These are phyloP conservation scores for Fusarium sp. DNA, from an alignment of 2,329 filamentous ascomycete genomes.

Conservation along the genomic window DNA sequence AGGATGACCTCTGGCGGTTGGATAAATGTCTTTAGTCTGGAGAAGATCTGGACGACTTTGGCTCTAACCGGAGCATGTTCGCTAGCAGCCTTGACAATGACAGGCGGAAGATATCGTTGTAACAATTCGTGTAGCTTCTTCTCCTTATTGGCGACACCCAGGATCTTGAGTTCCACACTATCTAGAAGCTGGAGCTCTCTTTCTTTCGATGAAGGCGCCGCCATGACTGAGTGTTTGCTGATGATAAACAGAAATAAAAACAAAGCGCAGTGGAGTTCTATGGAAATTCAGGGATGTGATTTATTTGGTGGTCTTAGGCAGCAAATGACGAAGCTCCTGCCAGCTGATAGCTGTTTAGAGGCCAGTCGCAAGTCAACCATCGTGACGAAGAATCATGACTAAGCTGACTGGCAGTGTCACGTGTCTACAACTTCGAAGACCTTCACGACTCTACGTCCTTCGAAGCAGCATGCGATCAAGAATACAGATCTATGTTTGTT, in stretches of 20 bases:
- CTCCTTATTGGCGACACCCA: constrained; percentile 83
- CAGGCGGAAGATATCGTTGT: constrained; percentile 80
- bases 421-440: neutral
- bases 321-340: constrained; percentile 35
- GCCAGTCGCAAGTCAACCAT: constrained; percentile 38
- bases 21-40: constrained; percentile 66
- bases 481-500: neutral
- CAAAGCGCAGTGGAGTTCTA: neutral
- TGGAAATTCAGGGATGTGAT: neutral
- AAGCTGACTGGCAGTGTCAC: constrained; percentile 31
- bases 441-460: neutral
- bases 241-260: neutral
- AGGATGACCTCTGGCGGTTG: constrained; percentile 73
- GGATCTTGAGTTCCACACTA: constrained; percentile 85
- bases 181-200: constrained; percentile 85
- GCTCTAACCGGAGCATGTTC: constrained; percentile 82
- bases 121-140: constrained; percentile 82
- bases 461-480: neutral
- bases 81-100: constrained; percentile 88
- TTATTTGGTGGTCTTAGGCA: constrained; percentile 32
- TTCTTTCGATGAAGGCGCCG: constrained; percentile 62
- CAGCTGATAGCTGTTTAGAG: constrained; percentile 17
- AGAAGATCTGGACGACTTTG: constrained; percentile 70
- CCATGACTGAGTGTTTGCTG: constrained; percentile 47
- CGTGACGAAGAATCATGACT: constrained; percentile 41